Base-by-base conservation (phyloP, 2,329 filamentous ascomycete genomes). In the Sarocladiaceae sp. region DNA sequence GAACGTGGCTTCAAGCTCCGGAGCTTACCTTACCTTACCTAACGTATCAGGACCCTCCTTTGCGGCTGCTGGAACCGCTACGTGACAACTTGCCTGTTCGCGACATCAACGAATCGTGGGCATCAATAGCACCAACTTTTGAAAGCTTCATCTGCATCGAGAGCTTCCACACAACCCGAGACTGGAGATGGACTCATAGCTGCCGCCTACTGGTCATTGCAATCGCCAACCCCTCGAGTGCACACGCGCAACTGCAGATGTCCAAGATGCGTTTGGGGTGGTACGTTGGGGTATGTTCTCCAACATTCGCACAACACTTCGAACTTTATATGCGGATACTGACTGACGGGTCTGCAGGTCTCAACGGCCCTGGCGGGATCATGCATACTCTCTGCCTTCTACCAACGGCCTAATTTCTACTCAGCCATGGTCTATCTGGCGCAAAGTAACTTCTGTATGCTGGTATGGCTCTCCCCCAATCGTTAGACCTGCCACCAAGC, bases 381-480 rank as follows among this genome's bases (percentile, higher is more conserved):
- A 62, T 91, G 96, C 54, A 79, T 97, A 55, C 72, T 96, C 54
- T 94, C 92, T 66, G 93, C 94, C 56, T 93, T 97, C 71, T 88
- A 94, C 65, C 90, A 97, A 73, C 84, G 94, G 58, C 87, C 94
- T 57, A 99, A 99, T 72, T 99, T 97, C 78, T 99, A 99, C 74
- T 95, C 93, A 52, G 92, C 94, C 59, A 94, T 91, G 73, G 94
- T 99, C 47, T 96, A 97, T 71, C 83, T 99, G 49, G 90, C 92
- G 36, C 93, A 97, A 71, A 97, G 91, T 71, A 97, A 94, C 74
- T 86, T 95, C 62, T 97, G 93, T 66, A 76, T 97, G 51, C 88
- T 97, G 82, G 89, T 94, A 69, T 60, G 81, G 71, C 13, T 35
- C 42, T 42, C n/a, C 25, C 23, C n/a, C 37, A 35, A 35, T 37